Evolutionary conservation across 2,329 filamentous ascomycete genomes (phyloP), one percentile per base, ranked within the genome.

Genomic region (Didymella segeticola): DNA sequence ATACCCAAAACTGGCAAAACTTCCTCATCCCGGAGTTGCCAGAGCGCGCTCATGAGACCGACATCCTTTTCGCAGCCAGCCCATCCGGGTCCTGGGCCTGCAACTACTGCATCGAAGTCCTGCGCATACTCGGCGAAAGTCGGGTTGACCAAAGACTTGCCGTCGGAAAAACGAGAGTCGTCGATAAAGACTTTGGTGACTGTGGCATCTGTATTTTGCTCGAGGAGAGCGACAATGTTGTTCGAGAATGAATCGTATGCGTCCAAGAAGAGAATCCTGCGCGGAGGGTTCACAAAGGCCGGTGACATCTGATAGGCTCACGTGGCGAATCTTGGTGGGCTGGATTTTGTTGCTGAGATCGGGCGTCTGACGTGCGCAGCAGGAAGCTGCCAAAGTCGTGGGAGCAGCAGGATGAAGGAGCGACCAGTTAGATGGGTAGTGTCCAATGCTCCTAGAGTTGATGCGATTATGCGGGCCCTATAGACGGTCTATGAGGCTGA

Each of bases 161-260:
- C 23, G 43, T 20, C 7, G 4, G n/a, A 76, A 52, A 67, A 47
- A 9, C 38, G 37, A 15, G 61, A 34, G 15, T 80, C 78, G 54
- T 81, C 90, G 64, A 96, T 92, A 58, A 84, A 85, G 54, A 96
- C 80, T 36, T 89, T 84, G 38, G 84, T 83, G 27, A 96, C 88
- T 14, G 87, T 80, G 17, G 84, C 89, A 54, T 82, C 77, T 8
- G 96, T 81, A 3, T 85, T 81, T 4, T 88, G 86, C 63, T 89
- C 84, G 39, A 98, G 82, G 27, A 96, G 84, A 5, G 90, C 87
- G 47, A 96, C 86, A 67, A 98, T 95, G 77, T 97, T 98, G 77
- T 96, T 93, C 49, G 92, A 91, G 77, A 97, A 99, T 34, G 93
- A 97, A 78, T 99, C 95, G 76, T 96, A 96, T 58, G 93, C 93